phyloP scores from a whole-genome alignment of 345 rosid genomes.

The Trapa incisa region DNA sequence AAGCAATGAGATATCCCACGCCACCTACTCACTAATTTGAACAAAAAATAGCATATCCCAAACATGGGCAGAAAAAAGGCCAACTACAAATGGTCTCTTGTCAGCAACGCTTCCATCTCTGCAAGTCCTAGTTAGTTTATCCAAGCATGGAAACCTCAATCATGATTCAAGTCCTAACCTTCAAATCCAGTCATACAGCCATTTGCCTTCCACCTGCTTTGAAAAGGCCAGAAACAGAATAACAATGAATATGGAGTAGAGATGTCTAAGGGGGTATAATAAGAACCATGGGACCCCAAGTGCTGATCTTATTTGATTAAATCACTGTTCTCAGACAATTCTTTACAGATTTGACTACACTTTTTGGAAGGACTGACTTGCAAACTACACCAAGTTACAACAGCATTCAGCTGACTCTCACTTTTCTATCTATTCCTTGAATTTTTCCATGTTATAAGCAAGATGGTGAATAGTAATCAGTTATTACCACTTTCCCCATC shows the following conservation, averaged over 20 bases:
- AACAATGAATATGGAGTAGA: constrained; percentile 1
- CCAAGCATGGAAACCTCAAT: neutral
- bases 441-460: neutral
- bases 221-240: neutral
- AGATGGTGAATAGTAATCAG: constrained; percentile 35
- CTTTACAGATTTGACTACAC: constrained; percentile 1
- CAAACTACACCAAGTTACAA: constrained; percentile 1
- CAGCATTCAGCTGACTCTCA: neutral
- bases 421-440: neutral
- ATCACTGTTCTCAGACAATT: neutral
- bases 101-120: neutral
- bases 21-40: neutral
- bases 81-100: neutral
- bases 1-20: neutral
- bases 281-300: neutral
- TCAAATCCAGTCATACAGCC: neutral
- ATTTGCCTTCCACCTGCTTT: constrained; percentile 6
- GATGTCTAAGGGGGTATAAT: too few species aligned
- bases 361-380: neutral
- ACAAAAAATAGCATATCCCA: neutral
- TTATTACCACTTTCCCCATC: constrained; percentile 95
- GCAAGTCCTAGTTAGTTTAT: neutral
- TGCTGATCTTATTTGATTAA: neutral
- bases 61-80: neutral
- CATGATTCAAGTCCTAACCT: neutral